Evolutionary conservation across 768 basidiomycete species (phyloP).

Genomic region (Kwoniella sp.): DNA sequence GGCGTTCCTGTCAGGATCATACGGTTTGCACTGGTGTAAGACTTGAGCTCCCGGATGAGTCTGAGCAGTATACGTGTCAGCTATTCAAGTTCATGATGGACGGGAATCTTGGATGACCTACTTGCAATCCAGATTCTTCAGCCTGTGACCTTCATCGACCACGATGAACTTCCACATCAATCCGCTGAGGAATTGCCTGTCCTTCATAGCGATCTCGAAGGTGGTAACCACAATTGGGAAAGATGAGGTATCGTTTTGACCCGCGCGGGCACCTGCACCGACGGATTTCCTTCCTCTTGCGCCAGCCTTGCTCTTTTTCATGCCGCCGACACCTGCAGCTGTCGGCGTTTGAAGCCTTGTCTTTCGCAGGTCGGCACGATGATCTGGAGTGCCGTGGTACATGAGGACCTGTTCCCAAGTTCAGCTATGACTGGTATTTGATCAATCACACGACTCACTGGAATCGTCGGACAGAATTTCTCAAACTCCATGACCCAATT

Average conservation of each 20-base stretch:
- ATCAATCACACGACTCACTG: constrained; percentile 52
- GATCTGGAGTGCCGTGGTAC: constrained; percentile 80
- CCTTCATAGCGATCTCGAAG: constrained; percentile 86
- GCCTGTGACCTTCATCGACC: constrained; percentile 69
- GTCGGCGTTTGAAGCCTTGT: constrained; percentile 56
- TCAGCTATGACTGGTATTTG: background rate
- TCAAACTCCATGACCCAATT: constrained; percentile 84
- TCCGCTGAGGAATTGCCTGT: constrained; percentile 62
- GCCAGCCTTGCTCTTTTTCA: constrained; percentile 20
- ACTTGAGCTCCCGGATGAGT: constrained; percentile 83
- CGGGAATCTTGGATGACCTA: constrained; percentile 36
- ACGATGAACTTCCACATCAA: constrained; percentile 75
- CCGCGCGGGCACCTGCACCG: constrained; percentile 26
- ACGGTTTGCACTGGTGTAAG: constrained; percentile 73
- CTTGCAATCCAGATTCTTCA: constrained; percentile 91
- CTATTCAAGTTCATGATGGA: background rate
- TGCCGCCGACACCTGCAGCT: constrained; percentile 35
- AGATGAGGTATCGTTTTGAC: constrained; percentile 48
- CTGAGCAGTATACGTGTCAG: constrained; percentile 20
- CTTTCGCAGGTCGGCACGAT: constrained; percentile 72
- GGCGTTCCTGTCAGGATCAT: constrained; percentile 97
- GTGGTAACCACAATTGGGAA: constrained; percentile 87
- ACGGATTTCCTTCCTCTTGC: constrained; percentile 18
- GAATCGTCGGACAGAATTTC: constrained; percentile 68
- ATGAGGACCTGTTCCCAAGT: constrained; percentile 61